A percentile compares a stretch with the other conserved stretches of the same genome.
These are phyloP conservation scores for Colletotrichum cuscutae DNA, from an alignment of 2,329 filamentous ascomycete species.

Conservation along the genomic window DNA sequence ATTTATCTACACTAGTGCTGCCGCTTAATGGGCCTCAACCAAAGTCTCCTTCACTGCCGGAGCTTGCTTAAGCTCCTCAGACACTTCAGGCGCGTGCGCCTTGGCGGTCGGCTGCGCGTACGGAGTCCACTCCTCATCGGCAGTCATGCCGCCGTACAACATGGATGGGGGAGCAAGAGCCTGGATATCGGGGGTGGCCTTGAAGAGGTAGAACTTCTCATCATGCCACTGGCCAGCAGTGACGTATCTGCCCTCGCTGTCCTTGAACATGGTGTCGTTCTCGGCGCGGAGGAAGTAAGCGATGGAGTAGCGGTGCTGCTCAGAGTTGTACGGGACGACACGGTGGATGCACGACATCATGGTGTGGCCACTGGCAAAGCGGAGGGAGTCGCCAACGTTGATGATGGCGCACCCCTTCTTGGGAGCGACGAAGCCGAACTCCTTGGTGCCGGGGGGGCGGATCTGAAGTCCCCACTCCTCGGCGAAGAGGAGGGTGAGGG, in stretches of 20 bases:
- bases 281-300: slow-evolving; percentile 68
- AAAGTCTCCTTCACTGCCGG: slow-evolving; percentile 24
- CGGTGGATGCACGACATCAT: slow-evolving; percentile 68
- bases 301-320: slow-evolving; percentile 60
- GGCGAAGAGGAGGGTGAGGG: slow-evolving; percentile 64
- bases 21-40: slow-evolving; percentile 25
- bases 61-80: slow-evolving; percentile 23
- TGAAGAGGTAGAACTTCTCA: slow-evolving; percentile 50
- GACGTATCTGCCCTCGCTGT: slow-evolving; percentile 63
- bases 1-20: neutral
- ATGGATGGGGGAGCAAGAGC: slow-evolving; percentile 59
- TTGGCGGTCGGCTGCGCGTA: slow-evolving; percentile 26
- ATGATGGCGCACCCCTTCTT: slow-evolving; percentile 62
- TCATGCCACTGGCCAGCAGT: slow-evolving; percentile 66
- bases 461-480: slow-evolving; percentile 69
- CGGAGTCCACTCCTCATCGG: slow-evolving; percentile 30
- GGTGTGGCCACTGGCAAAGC: slow-evolving; percentile 63
- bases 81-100: slow-evolving; percentile 8
- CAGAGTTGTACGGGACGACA: slow-evolving; percentile 62
- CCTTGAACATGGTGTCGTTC: slow-evolving; percentile 65
- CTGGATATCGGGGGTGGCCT: slow-evolving; percentile 43
- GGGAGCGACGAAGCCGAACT: slow-evolving; percentile 65
- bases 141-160: slow-evolving; percentile 60
- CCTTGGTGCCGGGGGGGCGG: slow-evolving; percentile 54
- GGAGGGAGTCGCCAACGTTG: slow-evolving; percentile 68